Conservation (phyloP, 495 filamentous ascomycete genomes). For the Penicillium daleae region DNA sequence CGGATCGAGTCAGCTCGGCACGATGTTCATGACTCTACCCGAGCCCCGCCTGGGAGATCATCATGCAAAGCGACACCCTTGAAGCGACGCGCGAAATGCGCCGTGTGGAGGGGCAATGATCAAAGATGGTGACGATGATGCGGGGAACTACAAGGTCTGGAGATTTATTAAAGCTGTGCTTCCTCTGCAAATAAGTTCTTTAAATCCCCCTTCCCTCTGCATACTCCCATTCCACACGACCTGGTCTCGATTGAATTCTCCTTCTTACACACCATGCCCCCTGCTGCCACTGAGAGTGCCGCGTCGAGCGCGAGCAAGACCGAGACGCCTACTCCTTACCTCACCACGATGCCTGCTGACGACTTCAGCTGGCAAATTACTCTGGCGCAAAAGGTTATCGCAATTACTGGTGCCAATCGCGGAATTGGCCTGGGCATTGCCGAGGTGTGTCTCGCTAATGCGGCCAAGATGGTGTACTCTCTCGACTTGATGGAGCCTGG, state of each 20-base stretch:
- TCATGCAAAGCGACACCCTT: background rate
- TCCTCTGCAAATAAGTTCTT: background rate
- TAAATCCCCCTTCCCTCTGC: background rate
- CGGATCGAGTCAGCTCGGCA: background rate
- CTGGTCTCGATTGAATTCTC: background rate
- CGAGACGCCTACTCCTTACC: conserved; percentile 15
- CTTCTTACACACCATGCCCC: conserved; percentile 19
- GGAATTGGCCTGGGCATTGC: conserved; percentile 45
- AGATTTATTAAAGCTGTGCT: background rate
- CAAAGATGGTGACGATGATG: background rate
- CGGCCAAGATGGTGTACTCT: conserved; percentile 42
- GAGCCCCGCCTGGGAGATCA: background rate
- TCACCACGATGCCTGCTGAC: conserved; percentile 30
- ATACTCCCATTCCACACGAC: background rate
- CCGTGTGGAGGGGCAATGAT: background rate
- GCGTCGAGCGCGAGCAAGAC: conserved; percentile 11
- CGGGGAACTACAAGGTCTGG: background rate
- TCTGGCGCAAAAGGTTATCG: conserved; percentile 32
- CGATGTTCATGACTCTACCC: background rate
- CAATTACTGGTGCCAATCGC: conserved; percentile 46
- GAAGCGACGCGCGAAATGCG: background rate
- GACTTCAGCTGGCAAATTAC: conserved; percentile 38
- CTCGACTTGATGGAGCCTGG: conserved; percentile 48
- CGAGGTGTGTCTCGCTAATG: conserved; percentile 46
- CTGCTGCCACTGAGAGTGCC: conserved; percentile 21